Conservation (phyloP, 2,329 filamentous ascomycete species). For the Shiraia sp. region DNA sequence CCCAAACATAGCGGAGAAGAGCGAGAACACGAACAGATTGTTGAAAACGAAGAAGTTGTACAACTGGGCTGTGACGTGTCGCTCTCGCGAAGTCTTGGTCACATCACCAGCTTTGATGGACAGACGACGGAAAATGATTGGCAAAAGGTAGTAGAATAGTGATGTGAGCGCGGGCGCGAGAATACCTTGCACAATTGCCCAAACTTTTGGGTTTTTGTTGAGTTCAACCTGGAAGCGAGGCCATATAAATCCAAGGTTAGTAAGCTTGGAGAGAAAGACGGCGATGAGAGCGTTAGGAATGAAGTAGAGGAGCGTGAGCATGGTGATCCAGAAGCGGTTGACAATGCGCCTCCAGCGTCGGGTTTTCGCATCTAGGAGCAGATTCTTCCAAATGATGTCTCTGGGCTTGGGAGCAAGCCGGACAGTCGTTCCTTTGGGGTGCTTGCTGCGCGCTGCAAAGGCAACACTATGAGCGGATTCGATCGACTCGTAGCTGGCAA, state of each 20-base stretch:
- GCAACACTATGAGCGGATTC: slow-evolving; percentile 86
- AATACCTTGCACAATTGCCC: slow-evolving; percentile 92
- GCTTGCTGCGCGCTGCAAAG: slow-evolving; percentile 78
- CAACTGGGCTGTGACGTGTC: slow-evolving; percentile 86
- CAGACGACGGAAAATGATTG: slow-evolving; percentile 87
- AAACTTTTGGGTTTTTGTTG: slow-evolving; percentile 65
- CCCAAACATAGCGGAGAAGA: slow-evolving; percentile 81
- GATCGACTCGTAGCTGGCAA: slow-evolving; percentile 90
- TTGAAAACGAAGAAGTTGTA: slow-evolving; percentile 98
- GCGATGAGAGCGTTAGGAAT: slow-evolving; percentile 93
- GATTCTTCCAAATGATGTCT: slow-evolving; percentile 95
- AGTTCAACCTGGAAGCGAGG: slow-evolving; percentile 69
- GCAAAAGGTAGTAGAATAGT: slow-evolving; percentile 82
- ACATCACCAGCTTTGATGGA: slow-evolving; percentile 82
- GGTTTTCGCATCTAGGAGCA: slow-evolving; percentile 70
- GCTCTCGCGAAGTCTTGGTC: slow-evolving; percentile 89
- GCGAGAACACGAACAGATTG: slow-evolving; percentile 90
- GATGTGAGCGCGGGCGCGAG: slow-evolving; percentile 85
- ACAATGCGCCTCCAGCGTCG: slow-evolving; percentile 74
- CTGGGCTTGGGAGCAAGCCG: slow-evolving; percentile 81
- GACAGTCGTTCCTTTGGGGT: slow-evolving; percentile 76
- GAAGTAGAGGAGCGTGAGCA: slow-evolving; percentile 84
- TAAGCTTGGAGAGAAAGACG: slow-evolving; percentile 86
- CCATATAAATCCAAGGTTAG: slow-evolving; percentile 82
- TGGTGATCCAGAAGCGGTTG: slow-evolving; percentile 80